Base-by-base conservation (phyloP, 1,139 yeast species). In the Blastobotrys indianensis region DNA sequence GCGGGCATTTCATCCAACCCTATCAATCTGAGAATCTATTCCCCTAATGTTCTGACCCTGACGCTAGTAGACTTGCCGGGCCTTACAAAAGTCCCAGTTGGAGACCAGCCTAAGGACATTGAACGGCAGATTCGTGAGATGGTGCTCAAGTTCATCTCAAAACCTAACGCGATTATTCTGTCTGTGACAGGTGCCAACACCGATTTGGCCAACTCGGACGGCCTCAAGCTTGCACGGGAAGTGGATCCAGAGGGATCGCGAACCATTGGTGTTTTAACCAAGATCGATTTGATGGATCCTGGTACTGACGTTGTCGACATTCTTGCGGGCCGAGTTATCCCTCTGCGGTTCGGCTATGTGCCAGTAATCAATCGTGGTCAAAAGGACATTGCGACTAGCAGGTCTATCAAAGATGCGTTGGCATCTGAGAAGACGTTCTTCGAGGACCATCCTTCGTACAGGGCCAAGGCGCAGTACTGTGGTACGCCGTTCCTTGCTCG, bases 31-130 rank as follows among this genome's bases (percentile, higher is more conserved):
- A 79, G 97, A 68, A 88, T 92, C 54, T 90, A 83, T 67, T 90
- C 97, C 29, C 98, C 99, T 12, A 92, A 90, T 63, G 98, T 92
- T 45, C 76, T 92, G 60, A 92, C 98, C n/a, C 77, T 92, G 66
- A 94, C 99, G 2, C 77, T 92, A 61, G 98, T 92, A 39, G 99
- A 92, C 73, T 76, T 92, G 61, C 99, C 99, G n/a, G 99, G 99
- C 53, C 76, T 94, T 62, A 92, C 99, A 29, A 92, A 92, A 67
- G 98, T 94, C 32, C 98, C 99, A 12, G 97, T 92, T 43, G 99
- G 99, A 41, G 99, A 92, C 66, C 99, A 92, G 68, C 99, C 99
- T 46, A 85, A 85, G 62, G 98, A 92, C 66, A 92, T 92, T 55
- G 99, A 92, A 71, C 82, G 78, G 55, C 96, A 86, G 68, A 94